Base-by-base conservation (phyloP, 768 basidiomycete genomes). In the Kwoniella mangroviensis region DNA sequence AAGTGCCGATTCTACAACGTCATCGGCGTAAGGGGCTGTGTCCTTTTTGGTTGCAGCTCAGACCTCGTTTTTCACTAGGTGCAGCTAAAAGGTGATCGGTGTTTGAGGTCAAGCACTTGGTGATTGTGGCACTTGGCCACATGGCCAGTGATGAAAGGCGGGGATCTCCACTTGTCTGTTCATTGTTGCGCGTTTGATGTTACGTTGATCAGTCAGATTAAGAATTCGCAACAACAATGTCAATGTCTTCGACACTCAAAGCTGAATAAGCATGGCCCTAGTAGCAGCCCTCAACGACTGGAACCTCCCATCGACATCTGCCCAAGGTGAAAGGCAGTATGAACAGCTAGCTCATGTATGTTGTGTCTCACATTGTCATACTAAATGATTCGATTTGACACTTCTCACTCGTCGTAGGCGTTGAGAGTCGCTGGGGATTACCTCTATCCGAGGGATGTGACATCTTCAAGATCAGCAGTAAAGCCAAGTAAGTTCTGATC, bases 271-370 rank as follows among this genome's bases (percentile, higher is more conserved):
- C 5, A 78, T 78, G 76, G 76, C 79, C 22, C 68, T 80, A 13
- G 70, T 70, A 28, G 68, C 76, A n/a, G 67, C 73, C 34, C 51
- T 78, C 11, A 51, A 60, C 15, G 70, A 51, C 45, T 80, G 79
- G 79, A 70, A 77, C 28, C 40, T 49, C 41, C 79, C 79, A 0
- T 66, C 72, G 3, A 78, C 79, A 4, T 77, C 76, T 3, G 43
- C 59, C 15, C 73, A 72, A 45, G 76, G 79, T 41, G 75, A 73
- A 21, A 63, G 40, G 61, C 64, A 70, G 13, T 76, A 79, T 52
- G 70, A 75, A n/a, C 59, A 68, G 21, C 59, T 76, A 1, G 68
- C 75, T 42, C 56, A 70, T 57, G 76, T 78, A 40, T 53, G 68
- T 63, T 43, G 24, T n/a, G 21, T 5, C 19, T 17, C n/a, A n/a